Percentiles rank a stretch among this genome's conserved stretches.
phyloP scores from a whole-genome alignment of 352 stramenopile species.

The Pythium aquatile region DNA sequence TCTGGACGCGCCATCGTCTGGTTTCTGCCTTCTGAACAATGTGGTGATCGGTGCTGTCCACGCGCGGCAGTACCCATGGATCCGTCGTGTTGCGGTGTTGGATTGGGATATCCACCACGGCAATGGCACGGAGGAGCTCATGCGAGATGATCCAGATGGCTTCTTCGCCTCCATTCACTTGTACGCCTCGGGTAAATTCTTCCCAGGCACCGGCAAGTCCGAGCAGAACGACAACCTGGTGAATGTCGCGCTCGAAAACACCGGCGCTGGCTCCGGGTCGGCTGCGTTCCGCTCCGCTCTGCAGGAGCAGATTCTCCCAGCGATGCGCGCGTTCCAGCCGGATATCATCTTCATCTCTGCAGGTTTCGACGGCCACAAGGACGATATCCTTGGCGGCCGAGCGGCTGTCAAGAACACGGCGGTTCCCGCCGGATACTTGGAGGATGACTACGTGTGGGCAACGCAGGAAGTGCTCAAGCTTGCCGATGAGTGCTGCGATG shows the following conservation, averaged over 20 bases:
- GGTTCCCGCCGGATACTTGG: conserved; percentile 73
- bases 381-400: conserved; percentile 80
- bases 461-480: conserved; percentile 77
- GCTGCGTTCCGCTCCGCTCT: conserved; percentile 64
- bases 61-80: conserved; percentile 89
- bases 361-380: conserved; percentile 84
- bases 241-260: conserved; percentile 80
- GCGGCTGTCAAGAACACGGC: conserved; percentile 77
- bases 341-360: conserved; percentile 89
- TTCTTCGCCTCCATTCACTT: conserved; percentile 87
- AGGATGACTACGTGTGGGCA: conserved; percentile 83
- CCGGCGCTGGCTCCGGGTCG: conserved; percentile 60
- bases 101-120: conserved; percentile 99
- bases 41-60: conserved; percentile 98
- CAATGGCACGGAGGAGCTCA: conserved; percentile 96
- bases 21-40: conserved; percentile 99
- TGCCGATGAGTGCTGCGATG: conserved; percentile 73
- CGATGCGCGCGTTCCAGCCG: conserved; percentile 65
- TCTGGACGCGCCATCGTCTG: conserved; percentile 72
- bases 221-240: conserved; percentile 58
- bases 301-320: conserved; percentile 62
- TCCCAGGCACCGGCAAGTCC: conserved; percentile 70
- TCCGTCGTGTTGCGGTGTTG: conserved; percentile 94
- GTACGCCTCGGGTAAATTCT: conserved; percentile 74
- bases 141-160: conserved; percentile 74